Evolutionary conservation across 768 basidiomycete genomes (phyloP).

Genomic region (Ephemerocybe angulata): DNA sequence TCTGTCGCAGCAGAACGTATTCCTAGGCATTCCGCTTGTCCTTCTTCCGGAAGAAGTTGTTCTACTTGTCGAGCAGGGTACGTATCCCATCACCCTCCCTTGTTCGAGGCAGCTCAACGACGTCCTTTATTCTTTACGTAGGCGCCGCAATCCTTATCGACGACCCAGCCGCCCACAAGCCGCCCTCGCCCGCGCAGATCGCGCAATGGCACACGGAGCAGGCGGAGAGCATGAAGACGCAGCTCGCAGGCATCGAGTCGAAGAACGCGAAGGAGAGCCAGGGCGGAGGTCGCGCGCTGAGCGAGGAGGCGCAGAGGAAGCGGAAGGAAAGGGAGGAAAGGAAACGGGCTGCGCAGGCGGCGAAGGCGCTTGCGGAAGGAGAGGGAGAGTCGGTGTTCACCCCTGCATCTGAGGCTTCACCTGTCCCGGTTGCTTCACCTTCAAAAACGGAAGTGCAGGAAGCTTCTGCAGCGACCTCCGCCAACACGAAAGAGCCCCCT

Average conservation of each 20-base stretch:
- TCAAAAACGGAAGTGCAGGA: not conserved
- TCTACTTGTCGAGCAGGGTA: slow-evolving; percentile 80
- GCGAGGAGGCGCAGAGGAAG: slow-evolving; percentile 65
- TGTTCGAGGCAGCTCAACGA: not conserved
- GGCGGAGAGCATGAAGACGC: slow-evolving; percentile 41
- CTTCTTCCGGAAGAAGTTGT: slow-evolving; percentile 92
- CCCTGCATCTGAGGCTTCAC: not conserved
- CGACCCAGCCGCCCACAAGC: slow-evolving; percentile 55
- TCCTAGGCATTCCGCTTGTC: slow-evolving; percentile 87
- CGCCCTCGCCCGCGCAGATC: slow-evolving; percentile 46
- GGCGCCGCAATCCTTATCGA: slow-evolving; percentile 77
- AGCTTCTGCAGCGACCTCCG: no score
- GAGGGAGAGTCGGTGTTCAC: no score
- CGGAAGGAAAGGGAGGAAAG: slow-evolving; percentile 64
- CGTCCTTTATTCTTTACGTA: slow-evolving; percentile 32
- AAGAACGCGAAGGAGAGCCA: slow-evolving; percentile 46
- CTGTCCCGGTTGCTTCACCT: slow-evolving; percentile 8
- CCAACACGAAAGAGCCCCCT: no score
- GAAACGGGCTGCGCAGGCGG: slow-evolving; percentile 19
- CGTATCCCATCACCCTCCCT: slow-evolving; percentile 16
- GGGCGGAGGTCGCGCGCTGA: slow-evolving; percentile 39
- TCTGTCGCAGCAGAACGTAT: slow-evolving; percentile 93
- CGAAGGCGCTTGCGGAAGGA: no score
- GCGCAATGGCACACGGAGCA: slow-evolving; percentile 51
- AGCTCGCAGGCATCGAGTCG: slow-evolving; percentile 46